Conservation (phyloP, 805 yeast genomes). For the Sugiyamaella smithiae region DNA sequence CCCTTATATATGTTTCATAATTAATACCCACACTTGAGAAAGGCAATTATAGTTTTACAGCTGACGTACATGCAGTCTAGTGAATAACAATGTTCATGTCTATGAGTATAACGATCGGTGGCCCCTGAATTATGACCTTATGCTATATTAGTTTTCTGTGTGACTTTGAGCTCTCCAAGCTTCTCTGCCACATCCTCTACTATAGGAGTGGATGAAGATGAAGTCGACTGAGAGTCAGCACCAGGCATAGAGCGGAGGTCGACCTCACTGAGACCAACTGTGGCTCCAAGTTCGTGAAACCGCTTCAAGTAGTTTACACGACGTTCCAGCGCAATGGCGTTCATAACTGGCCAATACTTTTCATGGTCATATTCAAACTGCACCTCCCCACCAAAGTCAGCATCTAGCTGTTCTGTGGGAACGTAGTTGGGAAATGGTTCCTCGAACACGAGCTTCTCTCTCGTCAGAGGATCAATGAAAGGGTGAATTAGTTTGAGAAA, state of each 20-base stretch:
- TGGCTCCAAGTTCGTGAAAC: constrained; percentile 67
- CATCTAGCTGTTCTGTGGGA: constrained; percentile 76
- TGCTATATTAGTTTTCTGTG: no score
- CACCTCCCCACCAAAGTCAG: constrained; percentile 78
- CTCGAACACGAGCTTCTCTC: constrained; percentile 89
- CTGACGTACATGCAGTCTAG: no score
- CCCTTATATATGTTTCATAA: no score
- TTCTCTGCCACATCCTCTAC: constrained; percentile 10
- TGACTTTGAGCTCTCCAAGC: constrained; percentile 6
- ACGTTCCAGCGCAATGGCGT: constrained; percentile 56
- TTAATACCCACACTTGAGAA: no score
- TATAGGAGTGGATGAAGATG: not conserved
- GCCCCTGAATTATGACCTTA: no score
- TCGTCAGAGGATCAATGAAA: constrained; percentile 91
- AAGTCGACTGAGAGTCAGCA: not conserved
- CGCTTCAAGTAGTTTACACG: constrained; percentile 63
- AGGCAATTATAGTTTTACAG: no score
- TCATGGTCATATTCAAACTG: constrained; percentile 82
- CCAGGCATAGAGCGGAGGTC: constrained; percentile 52
- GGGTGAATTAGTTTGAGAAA: constrained; percentile 90
- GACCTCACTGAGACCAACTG: constrained; percentile 76
- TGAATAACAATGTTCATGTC: no score
- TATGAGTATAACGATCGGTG: no score
- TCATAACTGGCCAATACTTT: constrained; percentile 72
- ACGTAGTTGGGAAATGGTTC: constrained; percentile 84